Conservation (phyloP, 352 stramenopile species). For the Halophytophthora batemanensis region DNA sequence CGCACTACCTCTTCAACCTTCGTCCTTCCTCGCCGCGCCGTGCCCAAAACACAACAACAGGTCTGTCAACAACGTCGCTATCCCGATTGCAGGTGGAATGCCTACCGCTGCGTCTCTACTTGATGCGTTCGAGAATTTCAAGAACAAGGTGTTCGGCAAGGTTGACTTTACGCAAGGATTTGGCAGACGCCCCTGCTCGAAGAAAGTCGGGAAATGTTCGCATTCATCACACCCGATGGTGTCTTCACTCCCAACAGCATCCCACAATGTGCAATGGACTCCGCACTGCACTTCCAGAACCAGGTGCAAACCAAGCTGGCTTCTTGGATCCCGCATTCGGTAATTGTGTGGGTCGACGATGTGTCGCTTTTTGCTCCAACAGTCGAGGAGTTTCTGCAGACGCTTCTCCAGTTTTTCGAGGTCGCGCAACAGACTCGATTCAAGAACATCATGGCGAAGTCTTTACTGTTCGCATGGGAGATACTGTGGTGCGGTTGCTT, state of each 20-base stretch:
- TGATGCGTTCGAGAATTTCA: background rate
- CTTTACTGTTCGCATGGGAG: constrained; percentile 8
- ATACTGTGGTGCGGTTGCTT: constrained; percentile 19
- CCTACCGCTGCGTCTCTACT: background rate
- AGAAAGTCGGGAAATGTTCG: constrained; percentile 10
- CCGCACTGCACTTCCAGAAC: constrained; percentile 7
- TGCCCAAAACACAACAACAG: too few relatives aligned
- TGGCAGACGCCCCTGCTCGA: constrained; percentile 16
- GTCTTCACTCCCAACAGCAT: constrained; percentile 11
- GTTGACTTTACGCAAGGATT: constrained; percentile 21
- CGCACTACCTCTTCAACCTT: too few relatives aligned
- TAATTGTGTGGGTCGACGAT: constrained; percentile 28
- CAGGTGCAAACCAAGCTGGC: constrained; percentile 1
- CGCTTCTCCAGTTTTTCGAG: constrained; percentile 9
- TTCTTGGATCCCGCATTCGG: constrained; percentile 5
- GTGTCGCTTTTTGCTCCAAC: constrained; percentile 16
- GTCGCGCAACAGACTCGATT: constrained; percentile 5
- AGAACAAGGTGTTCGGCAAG: constrained; percentile 4
- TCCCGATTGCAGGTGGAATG: constrained; percentile 11
- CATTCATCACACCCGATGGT: constrained; percentile 17
- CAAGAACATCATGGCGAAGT: constrained; percentile 21
- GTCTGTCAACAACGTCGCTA: constrained; percentile 2
- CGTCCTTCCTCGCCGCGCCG: too few relatives aligned
- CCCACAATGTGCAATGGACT: constrained; percentile 4
- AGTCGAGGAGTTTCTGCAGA: constrained; percentile 5